Evolutionary conservation across 23 red algal genomes (phyloP).

Genomic region (Gracilaria vermiculophylla): DNA sequence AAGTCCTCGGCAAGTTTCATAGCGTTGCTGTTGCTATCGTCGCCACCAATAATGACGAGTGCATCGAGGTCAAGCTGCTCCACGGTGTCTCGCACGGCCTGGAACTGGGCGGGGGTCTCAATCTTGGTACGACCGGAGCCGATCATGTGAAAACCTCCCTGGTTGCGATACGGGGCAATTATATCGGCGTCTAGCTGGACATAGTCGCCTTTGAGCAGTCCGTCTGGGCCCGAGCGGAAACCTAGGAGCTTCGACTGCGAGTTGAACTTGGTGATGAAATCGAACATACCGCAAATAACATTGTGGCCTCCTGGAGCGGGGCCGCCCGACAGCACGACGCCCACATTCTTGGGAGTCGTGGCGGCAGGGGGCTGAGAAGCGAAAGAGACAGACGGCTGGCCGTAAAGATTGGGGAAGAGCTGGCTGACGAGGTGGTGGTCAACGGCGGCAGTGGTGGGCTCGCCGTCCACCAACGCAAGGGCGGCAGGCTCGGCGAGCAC

Average conservation of each 20-base stretch:
- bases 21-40: slow-evolving; percentile 98
- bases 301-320: slow-evolving; percentile 97
- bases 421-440: slow-evolving; percentile 64
- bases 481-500: slow-evolving; percentile 26
- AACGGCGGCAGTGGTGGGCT: slow-evolving; percentile 45
- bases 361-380: slow-evolving; percentile 5
- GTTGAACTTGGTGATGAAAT: slow-evolving; percentile 75
- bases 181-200: slow-evolving; percentile 55
- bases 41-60: slow-evolving; percentile 91
- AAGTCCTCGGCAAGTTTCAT: slow-evolving; percentile 94
- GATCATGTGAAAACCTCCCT: slow-evolving; percentile 98
- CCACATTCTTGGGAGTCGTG: slow-evolving; percentile 63
- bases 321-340: slow-evolving; percentile 89
- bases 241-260: slow-evolving; percentile 72
- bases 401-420: slow-evolving; percentile 84
- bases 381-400: slow-evolving; percentile 74
- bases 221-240: slow-evolving; percentile 84
- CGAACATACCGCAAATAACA: slow-evolving; percentile 90
- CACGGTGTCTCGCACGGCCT: slow-evolving; percentile 60
- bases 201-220: slow-evolving; percentile 74
- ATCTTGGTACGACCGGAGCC: slow-evolving; percentile 97
- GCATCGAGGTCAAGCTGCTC: slow-evolving; percentile 82
- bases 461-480: slow-evolving; percentile 48
- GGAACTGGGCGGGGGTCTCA: slow-evolving; percentile 92
- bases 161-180: slow-evolving; percentile 78